phyloP scores from a whole-genome alignment of 2,329 filamentous ascomycete species.

The Cladophialophora yegresii region DNA sequence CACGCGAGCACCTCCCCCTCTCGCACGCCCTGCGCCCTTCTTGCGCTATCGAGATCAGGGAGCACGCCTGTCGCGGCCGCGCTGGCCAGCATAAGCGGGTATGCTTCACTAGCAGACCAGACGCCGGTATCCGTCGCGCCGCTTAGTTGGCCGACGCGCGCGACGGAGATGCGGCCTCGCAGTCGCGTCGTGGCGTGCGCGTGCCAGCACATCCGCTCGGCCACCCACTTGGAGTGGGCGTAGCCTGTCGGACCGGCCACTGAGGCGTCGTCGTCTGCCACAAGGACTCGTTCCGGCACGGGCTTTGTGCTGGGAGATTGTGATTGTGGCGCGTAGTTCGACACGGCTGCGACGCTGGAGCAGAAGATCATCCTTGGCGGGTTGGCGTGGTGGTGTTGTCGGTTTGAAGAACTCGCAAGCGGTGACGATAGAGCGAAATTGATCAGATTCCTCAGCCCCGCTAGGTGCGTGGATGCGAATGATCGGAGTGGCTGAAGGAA shows the following conservation, averaged over 20 bases:
- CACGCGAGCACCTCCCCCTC: conserved; percentile 46
- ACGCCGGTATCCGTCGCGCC: conserved; percentile 52
- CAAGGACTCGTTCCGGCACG: conserved; percentile 28
- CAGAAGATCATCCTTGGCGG: conserved; percentile 52
- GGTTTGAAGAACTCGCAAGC: conserved; percentile 15
- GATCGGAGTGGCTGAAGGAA: conserved; percentile 60
- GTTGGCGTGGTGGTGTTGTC: conserved; percentile 9
- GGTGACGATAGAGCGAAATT: conserved; percentile 45
- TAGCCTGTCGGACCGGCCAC: conserved; percentile 55
- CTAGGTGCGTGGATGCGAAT: conserved; percentile 58
- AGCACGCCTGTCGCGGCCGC: conserved; percentile 50
- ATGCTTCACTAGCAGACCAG: conserved; percentile 57
- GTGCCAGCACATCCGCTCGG: conserved; percentile 53
- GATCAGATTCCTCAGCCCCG: conserved; percentile 54
- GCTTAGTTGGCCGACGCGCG: conserved; percentile 56
- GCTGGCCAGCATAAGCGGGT: conserved; percentile 53
- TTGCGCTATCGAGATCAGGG: conserved; percentile 43
- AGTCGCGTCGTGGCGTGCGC: conserved; percentile 38
- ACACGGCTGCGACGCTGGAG: conserved; percentile 54
- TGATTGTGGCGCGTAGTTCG: not conserved
- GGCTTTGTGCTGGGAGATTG: not conserved
- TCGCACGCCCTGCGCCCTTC: not conserved
- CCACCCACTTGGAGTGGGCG: conserved; percentile 60
- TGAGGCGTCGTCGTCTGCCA: not conserved
- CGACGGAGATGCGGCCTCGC: conserved; percentile 45